Evolutionary conservation across 2,329 filamentous ascomycete genomes (phyloP), one percentile per base, ranked within the genome.

Genomic region (Westerdykella aurantiaca): DNA sequence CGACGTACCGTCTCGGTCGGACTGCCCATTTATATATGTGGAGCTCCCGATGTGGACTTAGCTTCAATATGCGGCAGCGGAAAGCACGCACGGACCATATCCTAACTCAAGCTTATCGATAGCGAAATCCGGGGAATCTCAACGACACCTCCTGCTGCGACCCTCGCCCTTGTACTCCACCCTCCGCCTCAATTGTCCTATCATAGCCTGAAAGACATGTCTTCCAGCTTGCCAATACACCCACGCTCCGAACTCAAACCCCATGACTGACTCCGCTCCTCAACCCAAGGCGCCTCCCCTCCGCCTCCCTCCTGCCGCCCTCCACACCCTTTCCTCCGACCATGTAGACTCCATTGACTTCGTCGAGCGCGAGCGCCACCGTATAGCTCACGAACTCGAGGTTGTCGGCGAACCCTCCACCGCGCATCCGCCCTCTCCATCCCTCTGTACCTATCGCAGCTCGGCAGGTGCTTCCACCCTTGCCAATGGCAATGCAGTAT

Each of bases 291-390:
- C 44, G 21, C 37, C 47, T 17, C 47, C 25, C 9, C 25, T 29
- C 25, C 25, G 25, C 25, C 25, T 29, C 13, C 52, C 49, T 13
- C 41, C 46, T 1, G 44, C 49, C 12, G 23, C 34, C 17, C 45
- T 56, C 25, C 35, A 51, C 37, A 42, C 40, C 18, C 31, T 38
- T 4, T 3, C 21, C 11, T 10, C n/a, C n/a, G 31, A 25, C 13
- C 55, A 58, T 40, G 48, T 43, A 25, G 55, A 58, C 37, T 56
- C 53, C 1, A 48, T 50, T 38, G 50, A 52, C 14, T 47, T 40
- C 34, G 17, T 45, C 4, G 45, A 46, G 23, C 34, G 39, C 16
- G 46, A 55, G 11, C 48, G 47, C 34, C 46, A 52, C 23, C 38
- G 51, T 16, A 47, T 37, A 3, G 53, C 55, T n/a, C 45, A 50